Evolutionary conservation across 345 rosid species (phyloP), one percentile per base, ranked within the genome.

Genomic region (Eucalyptus cloeziana): DNA sequence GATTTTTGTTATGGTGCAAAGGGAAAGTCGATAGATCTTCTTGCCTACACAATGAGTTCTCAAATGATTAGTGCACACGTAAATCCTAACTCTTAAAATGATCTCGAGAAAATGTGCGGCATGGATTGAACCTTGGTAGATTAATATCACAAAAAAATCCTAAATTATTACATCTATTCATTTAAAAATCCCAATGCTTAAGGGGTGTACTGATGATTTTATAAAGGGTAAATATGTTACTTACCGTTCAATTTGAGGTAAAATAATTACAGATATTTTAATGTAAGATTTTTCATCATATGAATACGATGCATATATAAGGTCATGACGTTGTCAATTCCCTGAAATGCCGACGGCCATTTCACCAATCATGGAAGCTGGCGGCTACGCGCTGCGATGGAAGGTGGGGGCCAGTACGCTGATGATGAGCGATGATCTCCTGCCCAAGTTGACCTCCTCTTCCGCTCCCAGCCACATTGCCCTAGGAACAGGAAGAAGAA

Each of bases 1-100:
- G 4, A 10, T 22, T 56, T 56, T 56, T 1, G 0, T 0, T 52
- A 0, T 0, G 1, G 10, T 52, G 2, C 2, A 3, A 52, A 52
- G 24, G 10, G 10, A 52, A 52, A 52, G 10, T 52, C 0, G 0
- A 52, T 52, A 19, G 0, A 52, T 52, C 2, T 7, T 14, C 3
- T 50, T 52, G 25, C 25, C 2, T 19, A 52, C 10, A 3, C 5
- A 7, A 7, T 0, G 2, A 4, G 1, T 21, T 52, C 5, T 52
- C 10, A 19, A 21, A 52, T 52, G 25, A 21, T 52, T 52, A 52
- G 10, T 52, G 5, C 0, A 5, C 58, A 52, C 0, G 2, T 52
- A 52, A 52, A 52, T 52, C 58, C 1, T 19, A 0, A 21, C 58
- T 19, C 10, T 52, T 52, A 52, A 52, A 52, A 52, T 52, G 58